phyloP scores from a whole-genome alignment of 1,284 basidiomycete species.

The Ustilago bromivora region DNA sequence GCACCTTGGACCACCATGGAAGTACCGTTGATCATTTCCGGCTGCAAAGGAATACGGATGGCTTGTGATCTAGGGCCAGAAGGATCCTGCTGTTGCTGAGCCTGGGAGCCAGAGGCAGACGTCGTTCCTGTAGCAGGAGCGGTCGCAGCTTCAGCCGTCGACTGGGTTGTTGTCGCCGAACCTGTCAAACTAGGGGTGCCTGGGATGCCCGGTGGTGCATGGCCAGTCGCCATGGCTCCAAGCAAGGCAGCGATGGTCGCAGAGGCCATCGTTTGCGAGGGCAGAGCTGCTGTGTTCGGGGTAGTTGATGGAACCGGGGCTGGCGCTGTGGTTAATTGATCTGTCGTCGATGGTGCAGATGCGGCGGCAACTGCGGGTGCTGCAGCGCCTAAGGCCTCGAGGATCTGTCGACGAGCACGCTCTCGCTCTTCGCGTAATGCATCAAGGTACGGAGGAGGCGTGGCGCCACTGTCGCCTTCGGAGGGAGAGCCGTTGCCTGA shows the following conservation, averaged over 20 bases:
- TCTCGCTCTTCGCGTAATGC: slow-evolving; percentile 38
- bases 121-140: background rate
- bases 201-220: background rate
- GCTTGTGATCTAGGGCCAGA: slow-evolving; percentile 18
- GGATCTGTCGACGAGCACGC: slow-evolving; percentile 43
- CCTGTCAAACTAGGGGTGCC: background rate
- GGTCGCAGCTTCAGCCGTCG: background rate
- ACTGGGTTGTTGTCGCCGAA: background rate
- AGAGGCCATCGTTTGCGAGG: slow-evolving; percentile 12
- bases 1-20: slow-evolving; percentile 68
- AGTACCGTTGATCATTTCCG: slow-evolving; percentile 56
- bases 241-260: slow-evolving; percentile 38
- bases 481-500: slow-evolving; percentile 9
- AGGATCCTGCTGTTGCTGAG: slow-evolving; percentile 13
- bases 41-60: slow-evolving; percentile 36
- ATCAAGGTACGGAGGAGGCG: slow-evolving; percentile 49
- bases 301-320: background rate
- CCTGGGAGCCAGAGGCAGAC: background rate
- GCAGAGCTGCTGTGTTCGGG: background rate
- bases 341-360: background rate
- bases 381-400: slow-evolving; percentile 26
- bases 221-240: slow-evolving; percentile 16
- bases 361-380: background rate
- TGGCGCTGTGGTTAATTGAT: background rate
- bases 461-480: slow-evolving; percentile 15